Conservation (phyloP, 75 land plant species). For the Selaginella tamariscina region DNA sequence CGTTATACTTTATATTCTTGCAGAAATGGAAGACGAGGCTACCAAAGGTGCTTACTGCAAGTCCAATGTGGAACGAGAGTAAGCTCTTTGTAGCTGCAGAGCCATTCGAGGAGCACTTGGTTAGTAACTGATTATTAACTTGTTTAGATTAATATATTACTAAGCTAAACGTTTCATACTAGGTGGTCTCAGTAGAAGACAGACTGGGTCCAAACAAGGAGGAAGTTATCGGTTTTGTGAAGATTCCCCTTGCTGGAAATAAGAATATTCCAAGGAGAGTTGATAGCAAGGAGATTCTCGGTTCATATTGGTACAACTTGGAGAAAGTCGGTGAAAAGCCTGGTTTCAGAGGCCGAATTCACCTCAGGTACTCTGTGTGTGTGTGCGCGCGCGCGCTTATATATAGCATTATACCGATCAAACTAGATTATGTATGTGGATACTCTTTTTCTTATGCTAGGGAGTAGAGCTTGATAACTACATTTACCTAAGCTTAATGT, state of each 20-base stretch:
- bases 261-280: constrained; percentile 50
- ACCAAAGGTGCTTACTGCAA: neutral
- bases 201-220: constrained; percentile 24
- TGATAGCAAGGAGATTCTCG: constrained; percentile 39
- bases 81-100: constrained; percentile 14
- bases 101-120: constrained; percentile 14
- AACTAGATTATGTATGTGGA: no score
- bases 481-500: no score
- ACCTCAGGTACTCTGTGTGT: neutral
- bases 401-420: no score
- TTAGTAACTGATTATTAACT: no score
- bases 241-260: constrained; percentile 21
- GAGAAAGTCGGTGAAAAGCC: constrained; percentile 13
- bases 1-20: no score
- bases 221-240: constrained; percentile 32
- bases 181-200: constrained; percentile 27
- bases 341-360: neutral
- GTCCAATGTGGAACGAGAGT: neutral
- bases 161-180: no score
- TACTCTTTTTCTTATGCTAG: no score
- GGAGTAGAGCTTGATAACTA: no score
- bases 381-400: constrained; percentile 38
- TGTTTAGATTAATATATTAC: constrained; percentile 6
- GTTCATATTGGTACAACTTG: constrained; percentile 37
- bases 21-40: neutral